These are phyloP conservation scores for Hemileia vastatrix DNA, from an alignment of 1,284 basidiomycete species.

Conservation along the genomic window DNA sequence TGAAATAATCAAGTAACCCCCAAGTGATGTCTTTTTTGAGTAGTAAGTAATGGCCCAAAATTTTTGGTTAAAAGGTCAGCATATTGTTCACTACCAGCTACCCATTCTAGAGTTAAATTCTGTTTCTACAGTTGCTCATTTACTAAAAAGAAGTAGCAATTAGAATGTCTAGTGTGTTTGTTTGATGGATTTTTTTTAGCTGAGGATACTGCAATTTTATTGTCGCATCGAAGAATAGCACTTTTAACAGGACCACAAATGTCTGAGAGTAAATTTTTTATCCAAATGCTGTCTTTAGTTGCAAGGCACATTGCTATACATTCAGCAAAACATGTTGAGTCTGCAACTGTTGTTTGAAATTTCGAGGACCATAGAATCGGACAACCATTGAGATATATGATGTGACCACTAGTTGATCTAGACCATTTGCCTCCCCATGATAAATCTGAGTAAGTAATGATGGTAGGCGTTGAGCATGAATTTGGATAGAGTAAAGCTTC, in stretches of 20 bases:
- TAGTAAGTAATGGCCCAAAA: too few relatives aligned
- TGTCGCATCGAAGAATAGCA: neutral
- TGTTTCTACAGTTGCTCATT: too few relatives aligned
- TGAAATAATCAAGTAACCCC: too few relatives aligned
- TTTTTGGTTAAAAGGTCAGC: too few relatives aligned
- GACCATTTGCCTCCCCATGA: neutral
- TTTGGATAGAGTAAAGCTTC: neutral
- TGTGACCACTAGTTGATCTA: neutral
- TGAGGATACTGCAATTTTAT: neutral
- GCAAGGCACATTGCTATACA: constrained; percentile 5
- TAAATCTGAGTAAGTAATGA: neutral
- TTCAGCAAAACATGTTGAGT: neutral
- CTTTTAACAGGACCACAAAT: neutral
- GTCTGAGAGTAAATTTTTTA: neutral
- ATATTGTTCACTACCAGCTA: too few relatives aligned
- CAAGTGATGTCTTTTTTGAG: too few relatives aligned
- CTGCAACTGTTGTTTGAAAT: neutral
- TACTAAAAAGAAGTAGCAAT: too few relatives aligned
- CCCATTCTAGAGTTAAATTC: too few relatives aligned
- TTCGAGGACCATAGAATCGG: constrained; percentile 2
- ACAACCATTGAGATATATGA: neutral
- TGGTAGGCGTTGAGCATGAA: neutral
- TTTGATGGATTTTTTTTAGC: too few relatives aligned
- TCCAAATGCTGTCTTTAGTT: neutral
- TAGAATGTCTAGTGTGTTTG: too few relatives aligned